phyloP scores from a whole-genome alignment of 768 basidiomycete species.

The Crassisporium funariophilum region DNA sequence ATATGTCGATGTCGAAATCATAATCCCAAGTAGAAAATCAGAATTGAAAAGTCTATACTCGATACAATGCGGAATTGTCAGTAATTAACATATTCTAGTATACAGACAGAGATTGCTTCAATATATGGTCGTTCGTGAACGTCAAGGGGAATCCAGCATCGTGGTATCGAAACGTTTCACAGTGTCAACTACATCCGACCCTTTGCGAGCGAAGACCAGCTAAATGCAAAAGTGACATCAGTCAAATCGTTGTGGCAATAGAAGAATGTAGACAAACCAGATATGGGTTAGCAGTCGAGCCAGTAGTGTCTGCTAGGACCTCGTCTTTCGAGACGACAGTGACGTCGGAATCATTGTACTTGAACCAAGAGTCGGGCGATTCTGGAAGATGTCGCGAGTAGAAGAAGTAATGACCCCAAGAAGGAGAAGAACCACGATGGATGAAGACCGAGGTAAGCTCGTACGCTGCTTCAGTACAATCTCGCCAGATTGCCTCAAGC shows the following conservation, averaged over 20 bases:
- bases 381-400: slow-evolving; percentile 88
- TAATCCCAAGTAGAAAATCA: too few species aligned
- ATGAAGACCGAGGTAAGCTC: slow-evolving; percentile 95
- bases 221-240: slow-evolving; percentile 28
- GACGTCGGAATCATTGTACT: slow-evolving; percentile 94
- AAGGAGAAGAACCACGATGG: slow-evolving; percentile 85
- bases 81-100: slow-evolving; percentile 13
- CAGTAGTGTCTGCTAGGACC: slow-evolving; percentile 88
- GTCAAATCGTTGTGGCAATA: background rate
- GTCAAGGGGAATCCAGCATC: slow-evolving; percentile 21
- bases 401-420: slow-evolving; percentile 95
- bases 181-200: slow-evolving; percentile 76
- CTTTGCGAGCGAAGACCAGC: slow-evolving; percentile 86
- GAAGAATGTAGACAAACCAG: slow-evolving; percentile 51
- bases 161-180: slow-evolving; percentile 64
- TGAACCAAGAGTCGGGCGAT: slow-evolving; percentile 86
- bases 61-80: slow-evolving; percentile 9
- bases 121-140: slow-evolving; percentile 7
- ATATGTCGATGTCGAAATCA: too few species aligned
- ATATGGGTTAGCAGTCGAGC: slow-evolving; percentile 88
- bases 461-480: slow-evolving; percentile 69
- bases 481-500: slow-evolving; percentile 75
- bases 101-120: slow-evolving; percentile 22
- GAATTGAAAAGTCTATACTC: too few species aligned
- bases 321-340: slow-evolving; percentile 76